Evolutionary conservation across 768 basidiomycete genomes (phyloP).

Genomic region (Boletellus ananiceps): DNA sequence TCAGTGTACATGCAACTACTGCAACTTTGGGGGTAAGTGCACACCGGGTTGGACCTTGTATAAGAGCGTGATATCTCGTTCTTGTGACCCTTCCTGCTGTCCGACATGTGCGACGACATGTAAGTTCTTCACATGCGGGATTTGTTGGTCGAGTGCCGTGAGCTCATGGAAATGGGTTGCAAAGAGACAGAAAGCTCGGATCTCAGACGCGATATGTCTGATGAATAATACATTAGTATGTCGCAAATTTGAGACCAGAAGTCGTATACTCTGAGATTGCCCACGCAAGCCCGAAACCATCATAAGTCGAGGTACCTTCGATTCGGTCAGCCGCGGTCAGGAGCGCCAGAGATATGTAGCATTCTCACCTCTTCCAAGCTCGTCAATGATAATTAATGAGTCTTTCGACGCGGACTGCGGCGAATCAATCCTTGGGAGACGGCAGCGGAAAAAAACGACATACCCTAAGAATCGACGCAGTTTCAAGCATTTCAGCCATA

Average conservation of each 20-base stretch:
- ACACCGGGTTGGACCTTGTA: conserved; percentile 77
- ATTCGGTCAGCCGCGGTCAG: conserved; percentile 3
- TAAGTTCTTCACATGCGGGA: conserved; percentile 85
- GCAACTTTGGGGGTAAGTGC: conserved; percentile 10
- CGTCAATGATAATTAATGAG: conserved; percentile 96
- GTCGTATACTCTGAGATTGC: conserved; percentile 87
- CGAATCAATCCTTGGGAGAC: background rate
- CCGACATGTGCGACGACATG: conserved; percentile 94
- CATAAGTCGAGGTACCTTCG: conserved; percentile 89
- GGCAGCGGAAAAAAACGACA: conserved; percentile 18
- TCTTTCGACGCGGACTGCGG: conserved; percentile 82
- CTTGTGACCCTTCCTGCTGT: conserved; percentile 41
- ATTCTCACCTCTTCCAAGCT: conserved; percentile 76
- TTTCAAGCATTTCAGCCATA: conserved; percentile 99
- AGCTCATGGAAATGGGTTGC: conserved; percentile 98
- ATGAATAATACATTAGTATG: background rate
- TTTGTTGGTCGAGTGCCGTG: conserved; percentile 83
- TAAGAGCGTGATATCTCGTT: conserved; percentile 75
- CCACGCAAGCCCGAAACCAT: conserved; percentile 98
- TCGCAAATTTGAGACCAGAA: background rate
- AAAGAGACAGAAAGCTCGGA: conserved; percentile 92
- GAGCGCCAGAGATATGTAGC: background rate
- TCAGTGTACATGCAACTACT: background rate
- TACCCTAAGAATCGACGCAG: conserved; percentile 88
- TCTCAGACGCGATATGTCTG: conserved; percentile 90